phyloP scores from a whole-genome alignment of 306 rosid species.

The Pyrus bretschneideri region DNA sequence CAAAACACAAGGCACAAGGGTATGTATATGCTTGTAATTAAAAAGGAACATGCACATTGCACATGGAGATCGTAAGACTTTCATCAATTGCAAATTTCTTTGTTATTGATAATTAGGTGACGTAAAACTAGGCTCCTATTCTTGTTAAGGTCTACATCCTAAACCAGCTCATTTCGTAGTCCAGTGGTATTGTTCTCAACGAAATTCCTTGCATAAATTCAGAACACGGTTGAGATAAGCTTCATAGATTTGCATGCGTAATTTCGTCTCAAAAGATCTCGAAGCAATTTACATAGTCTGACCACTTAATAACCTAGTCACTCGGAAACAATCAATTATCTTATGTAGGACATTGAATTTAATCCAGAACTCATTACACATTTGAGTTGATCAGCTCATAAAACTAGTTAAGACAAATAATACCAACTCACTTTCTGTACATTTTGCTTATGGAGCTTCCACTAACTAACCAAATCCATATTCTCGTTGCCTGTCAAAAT shows the following conservation, averaged over 20 bases:
- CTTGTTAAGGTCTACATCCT: neutral
- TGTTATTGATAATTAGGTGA: neutral
- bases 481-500: neutral
- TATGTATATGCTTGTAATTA: neutral
- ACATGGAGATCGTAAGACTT: neutral
- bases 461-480: neutral
- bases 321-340: neutral
- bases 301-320: neutral
- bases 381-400: neutral
- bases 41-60: neutral
- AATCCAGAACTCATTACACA: neutral
- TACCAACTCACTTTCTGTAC: neutral
- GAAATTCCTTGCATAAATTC: too few species aligned
- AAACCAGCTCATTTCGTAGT: neutral
- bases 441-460: constrained; percentile 11
- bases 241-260: neutral
- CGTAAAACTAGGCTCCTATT: neutral
- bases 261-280: neutral
- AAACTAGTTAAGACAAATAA: neutral
- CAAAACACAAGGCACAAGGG: neutral
- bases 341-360: neutral
- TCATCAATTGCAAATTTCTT: neutral
- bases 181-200: neutral
- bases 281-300: neutral
- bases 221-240: neutral